These are phyloP conservation scores for Craterostigma plantagineum DNA, from an alignment of 257 asterid species.

Conservation along the genomic window DNA sequence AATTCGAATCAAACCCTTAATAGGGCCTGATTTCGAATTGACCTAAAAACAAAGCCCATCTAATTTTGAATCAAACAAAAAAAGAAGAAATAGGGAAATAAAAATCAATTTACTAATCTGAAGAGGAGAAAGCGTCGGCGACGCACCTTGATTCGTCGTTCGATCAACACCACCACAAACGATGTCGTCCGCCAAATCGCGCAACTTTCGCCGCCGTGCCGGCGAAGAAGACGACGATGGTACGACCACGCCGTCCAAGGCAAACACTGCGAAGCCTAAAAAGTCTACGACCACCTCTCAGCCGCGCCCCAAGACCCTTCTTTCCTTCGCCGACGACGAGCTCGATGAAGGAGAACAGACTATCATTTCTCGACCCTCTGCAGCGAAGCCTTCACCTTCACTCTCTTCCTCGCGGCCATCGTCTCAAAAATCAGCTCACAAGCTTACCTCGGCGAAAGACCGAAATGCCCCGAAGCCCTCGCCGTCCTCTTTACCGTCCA, in stretches of 20 bases:
- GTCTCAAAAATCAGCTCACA: conserved; percentile 39
- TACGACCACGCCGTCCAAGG: conserved; percentile 16
- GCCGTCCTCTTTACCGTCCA: conserved; percentile 40
- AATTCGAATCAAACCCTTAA: too few relatives aligned
- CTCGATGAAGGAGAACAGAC: too few relatives aligned
- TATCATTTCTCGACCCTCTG: conserved; percentile 34
- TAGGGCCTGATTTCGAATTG: too few relatives aligned
- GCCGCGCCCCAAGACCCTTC: conserved; percentile 40
- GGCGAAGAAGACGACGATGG: conserved; percentile 40
- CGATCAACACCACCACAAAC: too few relatives aligned
- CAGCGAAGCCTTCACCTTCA: conserved; percentile 33
- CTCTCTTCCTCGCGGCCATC: conserved; percentile 31
- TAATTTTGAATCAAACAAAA: too few relatives aligned
- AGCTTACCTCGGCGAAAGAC: conserved; percentile 40
- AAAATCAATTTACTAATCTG: too few relatives aligned
- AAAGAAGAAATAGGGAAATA: too few relatives aligned
- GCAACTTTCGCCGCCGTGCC: conserved; percentile 51
- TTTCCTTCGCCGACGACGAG: conserved; percentile 82
- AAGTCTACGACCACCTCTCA: conserved; percentile 29
- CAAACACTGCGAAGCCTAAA: conserved; percentile 23
- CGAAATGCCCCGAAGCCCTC: conserved; percentile 29
- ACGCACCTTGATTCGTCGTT: too few relatives aligned
- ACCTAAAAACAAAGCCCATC: too few relatives aligned
- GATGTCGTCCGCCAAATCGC: conserved; percentile 6
- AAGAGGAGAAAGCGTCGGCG: too few relatives aligned